These are phyloP conservation scores for Chloris gayana DNA, from an alignment of 176 grass and related monocot species.

Conservation along the genomic window DNA sequence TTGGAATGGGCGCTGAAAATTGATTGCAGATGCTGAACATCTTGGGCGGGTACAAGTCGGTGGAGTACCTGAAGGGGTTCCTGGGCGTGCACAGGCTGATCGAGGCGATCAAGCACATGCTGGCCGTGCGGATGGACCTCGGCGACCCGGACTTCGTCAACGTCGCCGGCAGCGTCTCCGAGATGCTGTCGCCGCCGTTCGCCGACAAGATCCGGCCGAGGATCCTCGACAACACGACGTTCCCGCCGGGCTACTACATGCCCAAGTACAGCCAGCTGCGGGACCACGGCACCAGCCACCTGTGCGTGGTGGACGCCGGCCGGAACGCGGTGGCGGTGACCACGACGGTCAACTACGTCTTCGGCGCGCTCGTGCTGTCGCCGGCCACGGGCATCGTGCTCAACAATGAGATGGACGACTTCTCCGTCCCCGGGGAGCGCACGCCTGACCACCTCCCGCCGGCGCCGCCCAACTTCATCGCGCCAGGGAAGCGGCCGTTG, in stretches of 20 bases:
- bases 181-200: constrained; percentile 70
- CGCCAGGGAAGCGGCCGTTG: constrained; percentile 66
- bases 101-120: constrained; percentile 87
- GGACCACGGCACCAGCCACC: constrained; percentile 84
- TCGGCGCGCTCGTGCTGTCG: constrained; percentile 71
- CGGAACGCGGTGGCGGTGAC: constrained; percentile 89
- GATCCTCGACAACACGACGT: constrained; percentile 80
- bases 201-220: constrained; percentile 55
- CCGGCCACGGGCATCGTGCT: constrained; percentile 85
- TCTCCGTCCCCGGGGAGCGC: constrained; percentile 61
- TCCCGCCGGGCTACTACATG: constrained; percentile 72
- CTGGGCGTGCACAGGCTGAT: constrained; percentile 75
- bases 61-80: constrained; percentile 54
- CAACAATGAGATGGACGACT: constrained; percentile 98
- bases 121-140: constrained; percentile 71
- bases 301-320: constrained; percentile 79
- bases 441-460: constrained; percentile 69
- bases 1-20: background rate
- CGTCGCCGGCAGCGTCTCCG: constrained; percentile 45
- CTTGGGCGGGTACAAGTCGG: constrained; percentile 65
- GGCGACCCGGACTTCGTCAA: constrained; percentile 80
- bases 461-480: constrained; percentile 85
- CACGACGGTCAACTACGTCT: constrained; percentile 69
- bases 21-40: constrained; percentile 62
- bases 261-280: constrained; percentile 78